Conservation (phyloP, 352 stramenopile species). For the Phytophthora fragariaefolia region DNA sequence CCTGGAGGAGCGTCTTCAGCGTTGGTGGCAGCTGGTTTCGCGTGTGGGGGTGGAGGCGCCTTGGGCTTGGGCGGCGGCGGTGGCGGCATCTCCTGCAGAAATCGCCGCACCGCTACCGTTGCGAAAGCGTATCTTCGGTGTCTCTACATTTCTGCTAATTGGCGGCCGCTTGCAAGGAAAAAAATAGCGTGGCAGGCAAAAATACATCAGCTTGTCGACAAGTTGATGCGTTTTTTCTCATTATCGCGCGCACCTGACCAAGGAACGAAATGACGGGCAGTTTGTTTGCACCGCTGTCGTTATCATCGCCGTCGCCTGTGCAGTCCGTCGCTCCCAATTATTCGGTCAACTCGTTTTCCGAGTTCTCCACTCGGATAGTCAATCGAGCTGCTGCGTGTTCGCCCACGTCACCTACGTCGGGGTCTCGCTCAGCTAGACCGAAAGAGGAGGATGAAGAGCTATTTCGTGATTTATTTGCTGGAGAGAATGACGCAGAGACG, state of each 20-base stretch:
- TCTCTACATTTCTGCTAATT: not conserved
- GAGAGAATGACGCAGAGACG: constrained; percentile 34
- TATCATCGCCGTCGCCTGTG: constrained; percentile 15
- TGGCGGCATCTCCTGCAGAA: constrained; percentile 30
- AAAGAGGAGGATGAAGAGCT: constrained; percentile 69
- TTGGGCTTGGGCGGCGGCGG: constrained; percentile 29
- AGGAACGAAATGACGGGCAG: constrained; percentile 40
- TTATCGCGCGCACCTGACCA: too few species aligned
- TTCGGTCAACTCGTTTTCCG: constrained; percentile 64
- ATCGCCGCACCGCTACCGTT: too few species aligned
- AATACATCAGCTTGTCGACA: too few species aligned
- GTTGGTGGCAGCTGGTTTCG: constrained; percentile 3
- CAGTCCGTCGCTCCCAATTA: constrained; percentile 27
- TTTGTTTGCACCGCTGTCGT: constrained; percentile 18
- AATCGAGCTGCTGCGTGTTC: constrained; percentile 34
- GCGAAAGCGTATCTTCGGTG: constrained; percentile 30
- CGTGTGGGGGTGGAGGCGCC: constrained; percentile 21
- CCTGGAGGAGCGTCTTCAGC: constrained; percentile 1
- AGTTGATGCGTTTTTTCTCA: too few species aligned
- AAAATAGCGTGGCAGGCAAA: constrained; percentile 18
- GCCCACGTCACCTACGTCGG: constrained; percentile 21
- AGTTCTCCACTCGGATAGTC: constrained; percentile 51
- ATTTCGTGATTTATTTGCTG: constrained; percentile 66
- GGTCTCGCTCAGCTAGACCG: constrained; percentile 12
- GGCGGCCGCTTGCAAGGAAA: constrained; percentile 4